Evolutionary conservation across 108 stramenopile genomes (phyloP).

Genomic region (Poteriospumella lacustris): DNA sequence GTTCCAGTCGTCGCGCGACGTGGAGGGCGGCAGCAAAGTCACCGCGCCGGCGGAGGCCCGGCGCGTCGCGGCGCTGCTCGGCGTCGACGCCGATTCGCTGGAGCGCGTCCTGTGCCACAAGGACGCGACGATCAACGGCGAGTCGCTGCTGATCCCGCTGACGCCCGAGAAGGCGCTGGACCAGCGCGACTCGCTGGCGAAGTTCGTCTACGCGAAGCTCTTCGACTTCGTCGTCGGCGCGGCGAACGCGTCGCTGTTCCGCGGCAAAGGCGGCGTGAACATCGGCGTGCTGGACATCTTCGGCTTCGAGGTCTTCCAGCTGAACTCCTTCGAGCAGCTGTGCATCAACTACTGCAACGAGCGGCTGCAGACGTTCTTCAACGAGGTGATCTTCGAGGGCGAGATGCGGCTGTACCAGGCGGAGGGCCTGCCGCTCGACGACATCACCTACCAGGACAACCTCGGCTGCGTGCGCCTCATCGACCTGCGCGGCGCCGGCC

Average conservation of each 20-base stretch:
- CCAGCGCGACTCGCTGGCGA: constrained; percentile 51
- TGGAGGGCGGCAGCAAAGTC: constrained; percentile 4
- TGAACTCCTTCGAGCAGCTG: constrained; percentile 47
- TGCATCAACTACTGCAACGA: constrained; percentile 58
- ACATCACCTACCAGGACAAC: constrained; percentile 21
- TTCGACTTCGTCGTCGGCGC: constrained; percentile 32
- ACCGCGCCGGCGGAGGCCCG: not conserved
- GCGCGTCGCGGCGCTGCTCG: not conserved
- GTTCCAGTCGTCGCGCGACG: constrained; percentile 19
- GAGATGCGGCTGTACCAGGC: constrained; percentile 59
- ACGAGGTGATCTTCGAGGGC: constrained; percentile 48
- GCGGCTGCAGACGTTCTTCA: constrained; percentile 62
- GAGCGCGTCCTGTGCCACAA: not conserved
- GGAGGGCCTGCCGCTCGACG: constrained; percentile 36
- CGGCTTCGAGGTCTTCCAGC: constrained; percentile 36
- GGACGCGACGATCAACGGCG: constrained; percentile 32
- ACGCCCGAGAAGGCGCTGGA: constrained; percentile 51
- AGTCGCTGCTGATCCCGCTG: constrained; percentile 37
- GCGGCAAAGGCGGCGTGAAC: not conserved
- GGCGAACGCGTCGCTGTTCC: constrained; percentile 28
- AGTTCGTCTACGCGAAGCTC: constrained; percentile 38
- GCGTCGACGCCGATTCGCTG: not conserved
- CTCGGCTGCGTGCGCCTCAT: constrained; percentile 22
- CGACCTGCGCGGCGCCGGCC: not conserved
- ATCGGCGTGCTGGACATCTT: constrained; percentile 29